Evolutionary conservation across 228 moss, liverwort and hornwort genomes (phyloP).

Genomic region (Sphagnum fallax): DNA sequence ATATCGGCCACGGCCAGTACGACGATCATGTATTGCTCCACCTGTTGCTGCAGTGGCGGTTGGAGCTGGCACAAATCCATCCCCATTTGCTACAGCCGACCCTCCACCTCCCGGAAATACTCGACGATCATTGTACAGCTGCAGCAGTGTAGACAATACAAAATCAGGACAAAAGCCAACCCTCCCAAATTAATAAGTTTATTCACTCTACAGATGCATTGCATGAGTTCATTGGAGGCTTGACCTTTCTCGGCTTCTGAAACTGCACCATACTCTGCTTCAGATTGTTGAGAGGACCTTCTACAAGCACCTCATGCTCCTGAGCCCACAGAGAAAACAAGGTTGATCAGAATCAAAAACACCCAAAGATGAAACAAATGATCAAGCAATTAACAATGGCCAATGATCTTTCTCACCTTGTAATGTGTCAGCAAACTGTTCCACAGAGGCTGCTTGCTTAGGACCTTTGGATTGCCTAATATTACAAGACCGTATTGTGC

Average conservation of each 20-base stretch:
- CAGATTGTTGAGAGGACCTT: constrained; percentile 93
- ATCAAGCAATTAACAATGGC: not conserved
- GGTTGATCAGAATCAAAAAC: not conserved
- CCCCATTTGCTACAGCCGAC: constrained; percentile 70
- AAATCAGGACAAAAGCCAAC: not conserved
- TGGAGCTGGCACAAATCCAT: constrained; percentile 86
- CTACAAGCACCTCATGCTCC: constrained; percentile 97
- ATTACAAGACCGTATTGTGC: constrained; percentile 54
- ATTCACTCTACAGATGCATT: not conserved
- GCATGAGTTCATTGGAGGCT: not conserved
- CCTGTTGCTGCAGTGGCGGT: constrained; percentile 77
- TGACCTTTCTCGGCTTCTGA: constrained; percentile 92
- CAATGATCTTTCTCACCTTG: constrained; percentile 19
- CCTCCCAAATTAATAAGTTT: not conserved
- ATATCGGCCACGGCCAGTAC: constrained; percentile 79
- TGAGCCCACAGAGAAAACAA: constrained; percentile 8
- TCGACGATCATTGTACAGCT: constrained; percentile 94
- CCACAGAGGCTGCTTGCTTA: constrained; percentile 63
- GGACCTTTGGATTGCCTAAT: constrained; percentile 57
- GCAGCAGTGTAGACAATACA: not conserved
- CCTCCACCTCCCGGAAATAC: constrained; percentile 90
- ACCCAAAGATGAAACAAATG: not conserved
- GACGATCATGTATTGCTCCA: constrained; percentile 60
- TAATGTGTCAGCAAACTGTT: constrained; percentile 56
- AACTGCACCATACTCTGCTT: constrained; percentile 99